Evolutionary conservation across 352 stramenopile species (phyloP).

Genomic region (Phytopythium kandeliae): DNA sequence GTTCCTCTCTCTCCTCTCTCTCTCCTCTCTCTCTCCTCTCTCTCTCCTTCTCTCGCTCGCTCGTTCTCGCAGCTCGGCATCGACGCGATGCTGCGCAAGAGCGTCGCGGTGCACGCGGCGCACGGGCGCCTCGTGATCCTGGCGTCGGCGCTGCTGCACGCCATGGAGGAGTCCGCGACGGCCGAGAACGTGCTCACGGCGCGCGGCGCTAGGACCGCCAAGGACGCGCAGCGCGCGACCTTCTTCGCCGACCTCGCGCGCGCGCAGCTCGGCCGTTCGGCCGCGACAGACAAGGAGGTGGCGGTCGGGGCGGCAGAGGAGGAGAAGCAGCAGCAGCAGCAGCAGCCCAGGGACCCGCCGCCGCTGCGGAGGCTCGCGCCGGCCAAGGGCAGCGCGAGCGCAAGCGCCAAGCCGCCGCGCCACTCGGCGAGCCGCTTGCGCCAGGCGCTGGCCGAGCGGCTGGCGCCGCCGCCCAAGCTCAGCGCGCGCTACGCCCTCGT

Average conservation of each 20-base stretch:
- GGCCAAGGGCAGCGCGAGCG: not conserved
- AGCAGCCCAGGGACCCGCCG: not conserved
- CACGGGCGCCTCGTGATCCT: slow-evolving; percentile 41
- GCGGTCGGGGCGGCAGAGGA: too few relatives aligned
- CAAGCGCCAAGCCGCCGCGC: not conserved
- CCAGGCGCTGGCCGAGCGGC: slow-evolving; percentile 3
- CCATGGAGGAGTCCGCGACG: slow-evolving; percentile 38
- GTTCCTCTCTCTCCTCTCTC: too few relatives aligned
- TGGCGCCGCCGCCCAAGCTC: slow-evolving; percentile 18
- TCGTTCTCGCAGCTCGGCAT: slow-evolving; percentile 14
- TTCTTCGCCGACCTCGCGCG: slow-evolving; percentile 28
- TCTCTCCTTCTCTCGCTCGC: not conserved
- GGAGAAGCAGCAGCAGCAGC: not conserved
- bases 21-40: too few relatives aligned
- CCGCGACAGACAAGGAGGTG: too few relatives aligned
- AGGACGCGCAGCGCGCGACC: slow-evolving; percentile 21
- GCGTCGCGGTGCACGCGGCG: slow-evolving; percentile 28
- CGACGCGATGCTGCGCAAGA: slow-evolving; percentile 43
- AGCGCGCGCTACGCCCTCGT: slow-evolving; percentile 25
- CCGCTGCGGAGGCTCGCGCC: too few relatives aligned
- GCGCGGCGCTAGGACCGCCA: slow-evolving; percentile 25
- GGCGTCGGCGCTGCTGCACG: slow-evolving; percentile 28
- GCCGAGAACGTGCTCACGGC: slow-evolving; percentile 28
- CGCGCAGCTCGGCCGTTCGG: slow-evolving; percentile 15
- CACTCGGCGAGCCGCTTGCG: slow-evolving; percentile 18